Conservation (phyloP, 441 rosid genomes). For the Melastoma candidum region DNA sequence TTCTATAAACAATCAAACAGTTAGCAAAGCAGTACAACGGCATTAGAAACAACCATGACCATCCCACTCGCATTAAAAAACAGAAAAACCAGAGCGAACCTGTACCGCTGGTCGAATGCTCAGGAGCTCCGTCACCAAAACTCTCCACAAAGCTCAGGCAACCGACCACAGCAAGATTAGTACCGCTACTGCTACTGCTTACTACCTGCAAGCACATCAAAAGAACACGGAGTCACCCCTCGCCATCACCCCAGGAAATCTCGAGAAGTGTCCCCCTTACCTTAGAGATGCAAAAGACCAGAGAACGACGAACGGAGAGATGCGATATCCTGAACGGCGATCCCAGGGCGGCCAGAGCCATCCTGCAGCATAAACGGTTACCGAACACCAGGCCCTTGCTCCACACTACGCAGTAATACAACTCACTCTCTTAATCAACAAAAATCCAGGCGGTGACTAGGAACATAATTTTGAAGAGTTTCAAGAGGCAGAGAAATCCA, state of each 20-base stretch:
- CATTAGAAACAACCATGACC: neutral
- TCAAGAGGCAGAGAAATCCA: too few species aligned
- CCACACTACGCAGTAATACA: too few species aligned
- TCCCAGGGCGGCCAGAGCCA: slow-evolving; percentile 8
- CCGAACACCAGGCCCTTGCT: too few species aligned
- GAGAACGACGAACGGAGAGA: slow-evolving; percentile 6
- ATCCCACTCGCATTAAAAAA: neutral
- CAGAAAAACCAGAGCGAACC: neutral
- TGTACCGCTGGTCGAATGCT: slow-evolving; percentile 6
- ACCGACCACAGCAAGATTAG: neutral
- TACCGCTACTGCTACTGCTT: slow-evolving; percentile 4
- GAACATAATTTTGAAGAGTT: too few species aligned
- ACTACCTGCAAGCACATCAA: slow-evolving; percentile 6
- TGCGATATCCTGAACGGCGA: neutral
- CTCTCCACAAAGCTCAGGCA: slow-evolving; percentile 2
- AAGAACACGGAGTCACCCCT: neutral
- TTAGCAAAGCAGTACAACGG: neutral
- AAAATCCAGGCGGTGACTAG: too few species aligned
- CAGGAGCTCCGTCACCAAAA: neutral
- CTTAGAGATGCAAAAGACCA: slow-evolving; percentile 7
- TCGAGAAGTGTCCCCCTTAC: neutral
- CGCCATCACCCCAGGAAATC: neutral
- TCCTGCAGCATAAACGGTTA: neutral
- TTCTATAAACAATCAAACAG: neutral
- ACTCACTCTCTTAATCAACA: too few species aligned